These are phyloP conservation scores for Nymphaea thermarum DNA, from an alignment of 164 flowering plant genomes.

Conservation along the genomic window DNA sequence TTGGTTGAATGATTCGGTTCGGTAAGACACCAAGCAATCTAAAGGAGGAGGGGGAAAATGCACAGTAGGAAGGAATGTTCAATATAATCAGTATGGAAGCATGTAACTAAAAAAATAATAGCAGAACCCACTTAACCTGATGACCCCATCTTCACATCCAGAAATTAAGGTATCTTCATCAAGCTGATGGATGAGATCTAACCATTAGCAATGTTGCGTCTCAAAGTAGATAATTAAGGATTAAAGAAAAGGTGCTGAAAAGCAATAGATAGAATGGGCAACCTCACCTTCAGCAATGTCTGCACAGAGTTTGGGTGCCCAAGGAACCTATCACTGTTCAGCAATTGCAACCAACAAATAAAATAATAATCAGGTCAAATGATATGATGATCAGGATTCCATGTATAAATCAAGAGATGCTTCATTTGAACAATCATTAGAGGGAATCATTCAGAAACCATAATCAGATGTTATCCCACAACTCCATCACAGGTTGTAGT, in stretches of 20 bases:
- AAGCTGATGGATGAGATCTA: conserved; percentile 30
- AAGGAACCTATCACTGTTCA: conserved; percentile 82
- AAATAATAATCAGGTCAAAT: too few species aligned
- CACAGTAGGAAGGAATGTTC: neutral
- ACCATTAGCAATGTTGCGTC: neutral
- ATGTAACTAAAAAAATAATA: neutral
- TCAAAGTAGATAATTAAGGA: neutral
- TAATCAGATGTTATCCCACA: too few species aligned
- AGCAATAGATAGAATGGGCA: neutral
- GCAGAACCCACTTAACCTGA: conserved; percentile 39
- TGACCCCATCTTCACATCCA: conserved; percentile 86
- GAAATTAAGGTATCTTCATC: conserved; percentile 85
- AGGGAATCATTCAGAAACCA: too few species aligned
- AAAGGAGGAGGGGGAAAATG: neutral
- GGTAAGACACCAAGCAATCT: conserved; percentile 92
- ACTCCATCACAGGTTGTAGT: too few species aligned
- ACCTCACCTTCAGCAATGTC: conserved; percentile 66
- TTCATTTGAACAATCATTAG: too few species aligned
- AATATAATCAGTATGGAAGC: neutral
- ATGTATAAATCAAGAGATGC: too few species aligned
- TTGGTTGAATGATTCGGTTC: conserved; percentile 83
- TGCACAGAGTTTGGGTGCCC: conserved; percentile 73
- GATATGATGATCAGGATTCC: too few species aligned
- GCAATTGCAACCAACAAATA: neutral
- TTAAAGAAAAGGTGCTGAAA: neutral